Percentiles rank a stretch among this genome's conserved stretches.
Conservation (phyloP, 2,329 filamentous ascomycete species). For the Fusarium sterilihyphosum region DNA sequence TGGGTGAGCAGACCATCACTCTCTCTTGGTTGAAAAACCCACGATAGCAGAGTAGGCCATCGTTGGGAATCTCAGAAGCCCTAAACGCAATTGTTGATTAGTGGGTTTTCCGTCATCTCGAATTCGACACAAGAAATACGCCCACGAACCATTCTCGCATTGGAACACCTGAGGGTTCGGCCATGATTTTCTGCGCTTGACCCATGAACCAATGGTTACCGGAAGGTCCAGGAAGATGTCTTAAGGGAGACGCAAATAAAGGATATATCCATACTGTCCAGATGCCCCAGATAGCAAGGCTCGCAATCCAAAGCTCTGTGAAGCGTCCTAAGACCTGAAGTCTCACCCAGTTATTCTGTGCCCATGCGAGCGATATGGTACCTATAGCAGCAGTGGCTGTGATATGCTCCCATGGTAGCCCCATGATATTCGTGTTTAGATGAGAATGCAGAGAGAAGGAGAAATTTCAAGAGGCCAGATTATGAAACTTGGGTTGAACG, state of each 20-base stretch:
- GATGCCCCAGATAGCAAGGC: conserved; percentile 49
- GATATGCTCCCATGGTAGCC: conserved; percentile 38
- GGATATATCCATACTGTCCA: conserved; percentile 61
- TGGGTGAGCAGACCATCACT: conserved; percentile 68
- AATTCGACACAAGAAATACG: neutral
- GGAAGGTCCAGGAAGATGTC: conserved; percentile 57
- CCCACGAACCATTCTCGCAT: conserved; percentile 59
- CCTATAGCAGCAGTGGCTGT: conserved; percentile 40
- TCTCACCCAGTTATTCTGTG: conserved; percentile 43
- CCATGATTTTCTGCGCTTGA: conserved; percentile 55
- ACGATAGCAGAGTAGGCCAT: conserved; percentile 75
- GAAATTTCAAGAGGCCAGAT: neutral
- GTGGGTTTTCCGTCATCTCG: neutral
- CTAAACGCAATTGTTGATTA: conserved; percentile 52
- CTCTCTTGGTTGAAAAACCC: conserved; percentile 70
- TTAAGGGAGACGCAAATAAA: conserved; percentile 60
- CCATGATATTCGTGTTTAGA: conserved; percentile 27
- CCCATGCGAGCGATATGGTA: conserved; percentile 32
- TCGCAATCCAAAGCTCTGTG: conserved; percentile 47
- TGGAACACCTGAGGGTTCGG: conserved; percentile 55
- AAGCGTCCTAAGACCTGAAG: conserved; percentile 49
- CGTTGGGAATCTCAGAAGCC: conserved; percentile 69
- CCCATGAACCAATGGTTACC: conserved; percentile 59
- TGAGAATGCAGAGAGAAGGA: neutral
- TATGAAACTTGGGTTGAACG: conserved; percentile 11